These are phyloP conservation scores for Aspergillus viridinutans DNA, from an alignment of 2,329 filamentous ascomycete genomes.

Conservation along the genomic window DNA sequence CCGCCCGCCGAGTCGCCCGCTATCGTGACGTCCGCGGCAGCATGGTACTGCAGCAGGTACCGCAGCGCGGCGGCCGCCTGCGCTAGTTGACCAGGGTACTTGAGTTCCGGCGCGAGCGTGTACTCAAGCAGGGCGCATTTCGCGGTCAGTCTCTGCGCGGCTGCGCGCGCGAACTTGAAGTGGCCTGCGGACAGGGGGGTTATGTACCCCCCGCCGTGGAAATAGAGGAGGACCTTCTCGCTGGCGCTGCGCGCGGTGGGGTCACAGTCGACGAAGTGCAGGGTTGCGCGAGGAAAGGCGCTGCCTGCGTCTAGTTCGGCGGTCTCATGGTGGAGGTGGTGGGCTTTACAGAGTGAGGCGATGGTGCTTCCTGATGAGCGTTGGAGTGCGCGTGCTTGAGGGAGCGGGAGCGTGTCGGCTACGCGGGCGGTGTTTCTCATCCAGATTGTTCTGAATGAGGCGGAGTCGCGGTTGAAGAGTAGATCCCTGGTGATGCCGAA, in stretches of 20 bases:
- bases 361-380: neutral
- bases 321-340: neutral
- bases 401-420: neutral
- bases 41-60: neutral
- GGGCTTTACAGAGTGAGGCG: neutral
- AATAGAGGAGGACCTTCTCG: neutral
- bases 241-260: neutral
- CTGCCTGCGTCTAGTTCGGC: neutral
- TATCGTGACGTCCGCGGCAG: conserved; percentile 7
- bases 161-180: neutral
- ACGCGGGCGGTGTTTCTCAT: neutral
- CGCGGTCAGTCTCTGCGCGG: neutral
- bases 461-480: neutral
- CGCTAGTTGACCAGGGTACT: conserved; percentile 5
- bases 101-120: conserved; percentile 3
- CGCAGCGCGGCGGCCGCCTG: conserved; percentile 3
- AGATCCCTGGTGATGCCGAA: neutral
- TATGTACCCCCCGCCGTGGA: neutral
- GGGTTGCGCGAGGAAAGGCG: neutral
- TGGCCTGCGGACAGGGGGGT: neutral
- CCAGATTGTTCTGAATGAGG: neutral
- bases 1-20: conserved; percentile 12
- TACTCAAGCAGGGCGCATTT: conserved; percentile 4
- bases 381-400: neutral
- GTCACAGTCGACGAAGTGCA: neutral